Conservation (phyloP, 2,329 filamentous ascomycete genomes). For the Ilyonectria mors-panacis region DNA sequence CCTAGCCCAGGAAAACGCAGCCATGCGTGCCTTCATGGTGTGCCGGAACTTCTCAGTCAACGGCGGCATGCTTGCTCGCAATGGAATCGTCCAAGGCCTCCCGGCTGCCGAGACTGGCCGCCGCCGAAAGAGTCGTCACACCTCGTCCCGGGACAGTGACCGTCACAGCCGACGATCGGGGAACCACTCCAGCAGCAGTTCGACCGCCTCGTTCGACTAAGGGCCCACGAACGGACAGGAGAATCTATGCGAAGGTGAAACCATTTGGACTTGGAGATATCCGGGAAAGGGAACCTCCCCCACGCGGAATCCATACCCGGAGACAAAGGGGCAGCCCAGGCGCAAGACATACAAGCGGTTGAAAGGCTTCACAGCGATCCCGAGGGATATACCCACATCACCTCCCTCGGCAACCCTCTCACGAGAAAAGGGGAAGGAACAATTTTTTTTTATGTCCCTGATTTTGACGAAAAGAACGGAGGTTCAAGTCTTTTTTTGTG, state of each 20-base stretch:
- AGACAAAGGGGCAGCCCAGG: slow-evolving; percentile 33
- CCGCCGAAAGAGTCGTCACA: slow-evolving; percentile 67
- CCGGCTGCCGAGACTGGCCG: slow-evolving; percentile 68
- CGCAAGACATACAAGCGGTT: slow-evolving; percentile 53
- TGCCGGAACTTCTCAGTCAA: slow-evolving; percentile 98
- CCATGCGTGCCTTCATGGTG: slow-evolving; percentile 97
- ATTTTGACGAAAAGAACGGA: slow-evolving; percentile 1
- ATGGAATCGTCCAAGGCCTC: slow-evolving; percentile 77
- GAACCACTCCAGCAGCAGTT: slow-evolving; percentile 74
- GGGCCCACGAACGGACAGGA: slow-evolving; percentile 8
- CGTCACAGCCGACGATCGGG: slow-evolving; percentile 66
- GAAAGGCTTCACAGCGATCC: slow-evolving; percentile 58
- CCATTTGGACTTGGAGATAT: slow-evolving; percentile 33
- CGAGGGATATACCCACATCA: slow-evolving; percentile 50
- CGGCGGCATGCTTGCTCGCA: slow-evolving; percentile 87
- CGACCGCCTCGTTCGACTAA: slow-evolving; percentile 72
- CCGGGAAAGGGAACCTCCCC: slow-evolving; percentile 31
- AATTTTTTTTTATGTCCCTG: slow-evolving; percentile 15
- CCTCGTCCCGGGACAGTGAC: slow-evolving; percentile 63
- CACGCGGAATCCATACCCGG: slow-evolving; percentile 30
- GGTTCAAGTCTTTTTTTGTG: background rate
- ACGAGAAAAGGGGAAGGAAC: slow-evolving; percentile 38
- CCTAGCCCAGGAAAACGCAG: slow-evolving; percentile 91
- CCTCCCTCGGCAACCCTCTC: slow-evolving; percentile 47
- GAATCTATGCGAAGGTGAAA: slow-evolving; percentile 25